phyloP scores from a whole-genome alignment of 75 land plant genomes.

The Pinus albicaulis region DNA sequence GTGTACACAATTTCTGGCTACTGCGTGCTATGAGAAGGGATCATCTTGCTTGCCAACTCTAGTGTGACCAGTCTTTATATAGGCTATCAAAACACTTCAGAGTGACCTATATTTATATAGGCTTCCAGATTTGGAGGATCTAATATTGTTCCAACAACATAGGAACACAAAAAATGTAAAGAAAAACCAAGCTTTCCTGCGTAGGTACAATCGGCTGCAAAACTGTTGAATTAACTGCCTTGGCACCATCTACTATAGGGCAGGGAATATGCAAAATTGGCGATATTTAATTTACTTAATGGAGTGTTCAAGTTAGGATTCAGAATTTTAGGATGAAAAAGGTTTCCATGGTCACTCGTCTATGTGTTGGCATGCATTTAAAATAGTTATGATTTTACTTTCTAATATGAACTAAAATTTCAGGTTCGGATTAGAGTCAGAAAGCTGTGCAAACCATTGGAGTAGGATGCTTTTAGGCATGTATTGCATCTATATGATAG shows the following conservation, averaged over 20 bases:
- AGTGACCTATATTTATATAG: constrained; percentile 14
- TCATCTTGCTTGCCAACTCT: not conserved
- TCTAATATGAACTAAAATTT: not conserved
- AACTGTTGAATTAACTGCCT: not conserved
- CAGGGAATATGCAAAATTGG: not conserved
- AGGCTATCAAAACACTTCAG: not conserved
- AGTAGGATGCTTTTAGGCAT: constrained; percentile 85
- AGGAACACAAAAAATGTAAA: constrained; percentile 87
- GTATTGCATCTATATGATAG: constrained; percentile 89
- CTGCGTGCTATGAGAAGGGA: not conserved
- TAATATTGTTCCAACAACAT: constrained; percentile 84
- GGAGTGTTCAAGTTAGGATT: not conserved
- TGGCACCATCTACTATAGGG: not conserved
- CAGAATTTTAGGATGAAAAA: not conserved
- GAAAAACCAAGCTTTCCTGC: constrained; percentile 89
- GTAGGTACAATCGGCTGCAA: constrained; percentile 37
- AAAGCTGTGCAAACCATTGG: constrained; percentile 74
- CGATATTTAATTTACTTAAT: not conserved
- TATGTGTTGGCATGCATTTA: not conserved
- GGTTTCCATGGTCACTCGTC: not conserved
- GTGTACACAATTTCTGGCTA: not conserved
- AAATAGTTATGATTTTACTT: not conserved
- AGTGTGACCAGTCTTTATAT: too few species aligned
- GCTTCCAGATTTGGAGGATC: constrained; percentile 84
- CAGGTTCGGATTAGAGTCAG: constrained; percentile 84